Conservation (phyloP, 768 basidiomycete species). For the Amanita phalloides region DNA sequence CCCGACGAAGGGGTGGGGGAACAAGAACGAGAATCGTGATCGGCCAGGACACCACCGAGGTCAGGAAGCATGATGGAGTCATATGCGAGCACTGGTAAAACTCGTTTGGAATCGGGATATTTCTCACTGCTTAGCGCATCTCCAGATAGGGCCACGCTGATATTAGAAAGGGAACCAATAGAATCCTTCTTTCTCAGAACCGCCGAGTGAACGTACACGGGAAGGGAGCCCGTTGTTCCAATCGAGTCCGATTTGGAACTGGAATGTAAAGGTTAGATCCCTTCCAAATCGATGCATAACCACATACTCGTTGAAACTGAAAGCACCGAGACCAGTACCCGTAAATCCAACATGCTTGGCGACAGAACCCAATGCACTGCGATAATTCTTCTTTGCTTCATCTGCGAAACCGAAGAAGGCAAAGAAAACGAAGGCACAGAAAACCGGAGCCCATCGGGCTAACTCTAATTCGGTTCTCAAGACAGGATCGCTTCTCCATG, state of each 20-base stretch:
- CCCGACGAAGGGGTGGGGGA: slow-evolving; percentile 25
- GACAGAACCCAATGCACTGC: slow-evolving; percentile 24
- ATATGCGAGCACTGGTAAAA: slow-evolving; percentile 24
- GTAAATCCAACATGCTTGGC: slow-evolving; percentile 25
- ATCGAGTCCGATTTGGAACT: slow-evolving; percentile 17
- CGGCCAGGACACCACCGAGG: slow-evolving; percentile 27
- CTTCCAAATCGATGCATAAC: not conserved
- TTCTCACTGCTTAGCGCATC: slow-evolving; percentile 19
- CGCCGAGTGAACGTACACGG: slow-evolving; percentile 35
- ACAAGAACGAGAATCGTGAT: slow-evolving; percentile 19
- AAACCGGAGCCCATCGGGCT: slow-evolving; percentile 34
- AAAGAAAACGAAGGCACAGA: slow-evolving; percentile 50
- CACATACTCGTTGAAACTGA: slow-evolving; percentile 17
- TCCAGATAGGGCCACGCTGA: slow-evolving; percentile 21
- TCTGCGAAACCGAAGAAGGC: slow-evolving; percentile 56
- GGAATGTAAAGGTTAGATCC: slow-evolving; percentile 1
- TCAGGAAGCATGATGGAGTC: slow-evolving; percentile 25
- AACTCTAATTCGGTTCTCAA: slow-evolving; percentile 24
- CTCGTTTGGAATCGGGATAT: slow-evolving; percentile 9
- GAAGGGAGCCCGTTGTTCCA: slow-evolving; percentile 23
- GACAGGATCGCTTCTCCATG: slow-evolving; percentile 26
- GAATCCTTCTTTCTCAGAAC: slow-evolving; percentile 38
- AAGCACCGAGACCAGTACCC: slow-evolving; percentile 12
- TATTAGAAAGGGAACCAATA: slow-evolving; percentile 23
- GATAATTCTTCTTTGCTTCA: slow-evolving; percentile 48